Evolutionary conservation across 2,329 filamentous ascomycete species (phyloP).

Genomic region (Chaetomium sp.): DNA sequence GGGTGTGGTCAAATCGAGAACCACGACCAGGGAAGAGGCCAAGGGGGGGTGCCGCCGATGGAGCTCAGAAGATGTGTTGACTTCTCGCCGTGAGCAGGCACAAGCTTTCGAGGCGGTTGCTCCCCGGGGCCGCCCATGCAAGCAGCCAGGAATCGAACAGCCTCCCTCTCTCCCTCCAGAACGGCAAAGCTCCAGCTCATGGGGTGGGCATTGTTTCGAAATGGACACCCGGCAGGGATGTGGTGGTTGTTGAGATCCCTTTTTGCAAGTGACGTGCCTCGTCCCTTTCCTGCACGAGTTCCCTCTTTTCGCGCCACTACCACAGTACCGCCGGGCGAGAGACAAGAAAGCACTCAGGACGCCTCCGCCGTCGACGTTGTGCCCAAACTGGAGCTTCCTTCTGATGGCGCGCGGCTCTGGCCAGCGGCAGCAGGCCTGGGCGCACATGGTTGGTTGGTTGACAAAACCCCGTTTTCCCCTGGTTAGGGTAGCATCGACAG

Average conservation of each 20-base stretch:
- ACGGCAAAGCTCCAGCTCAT: slow-evolving; percentile 9
- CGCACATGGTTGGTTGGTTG: slow-evolving; percentile 10
- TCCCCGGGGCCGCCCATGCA: slow-evolving; percentile 4
- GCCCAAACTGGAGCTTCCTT: background rate
- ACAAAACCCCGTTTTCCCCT: slow-evolving; percentile 2
- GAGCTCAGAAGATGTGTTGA: background rate
- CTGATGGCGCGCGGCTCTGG: slow-evolving; percentile 22
- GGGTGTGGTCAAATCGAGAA: background rate
- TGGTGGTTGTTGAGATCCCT: slow-evolving; percentile 3
- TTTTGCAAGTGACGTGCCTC: background rate
- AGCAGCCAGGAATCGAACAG: background rate
- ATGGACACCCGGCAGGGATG: no score
- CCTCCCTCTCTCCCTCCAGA: background rate
- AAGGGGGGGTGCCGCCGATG: background rate
- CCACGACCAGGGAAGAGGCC: background rate
- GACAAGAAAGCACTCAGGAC: background rate
- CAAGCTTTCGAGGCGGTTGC: background rate
- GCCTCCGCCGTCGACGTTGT: background rate
- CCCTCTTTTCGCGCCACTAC: slow-evolving; percentile 3
- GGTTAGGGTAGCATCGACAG: no score
- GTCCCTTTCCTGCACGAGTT: slow-evolving; percentile 4
- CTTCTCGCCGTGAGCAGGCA: background rate
- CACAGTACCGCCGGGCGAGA: background rate
- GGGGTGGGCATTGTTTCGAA: background rate
- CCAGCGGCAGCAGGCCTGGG: slow-evolving; percentile 10